Percentiles rank a stretch among this genome's conserved stretches.
Evolutionary conservation across 176 grass and related monocot genomes (phyloP).

Genomic region (Raddia guianensis): DNA sequence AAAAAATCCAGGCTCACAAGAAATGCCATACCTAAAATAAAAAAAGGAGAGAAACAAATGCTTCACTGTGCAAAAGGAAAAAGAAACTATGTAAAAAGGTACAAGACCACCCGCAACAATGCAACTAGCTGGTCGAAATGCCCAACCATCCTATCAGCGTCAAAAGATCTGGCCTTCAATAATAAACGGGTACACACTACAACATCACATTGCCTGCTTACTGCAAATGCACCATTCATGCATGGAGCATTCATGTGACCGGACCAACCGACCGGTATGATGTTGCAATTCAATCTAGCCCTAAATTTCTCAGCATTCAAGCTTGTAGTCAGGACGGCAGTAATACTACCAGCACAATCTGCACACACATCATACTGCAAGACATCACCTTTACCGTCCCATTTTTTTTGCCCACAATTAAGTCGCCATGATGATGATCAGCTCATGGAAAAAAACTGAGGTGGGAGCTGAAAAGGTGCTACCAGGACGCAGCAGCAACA

Average conservation of each 20-base stretch:
- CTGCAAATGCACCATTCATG: constrained; percentile 19
- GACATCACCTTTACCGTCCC: constrained; percentile 17
- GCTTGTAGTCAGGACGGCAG: constrained; percentile 10
- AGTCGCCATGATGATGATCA: constrained; percentile 22
- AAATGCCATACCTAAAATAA: no score
- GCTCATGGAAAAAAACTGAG: constrained; percentile 37
- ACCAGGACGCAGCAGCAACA: background rate
- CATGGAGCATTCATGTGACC: constrained; percentile 38
- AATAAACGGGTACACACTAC: background rate
- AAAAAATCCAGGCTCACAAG: background rate
- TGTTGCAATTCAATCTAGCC: constrained; percentile 40
- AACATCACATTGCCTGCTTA: background rate
- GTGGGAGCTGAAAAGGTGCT: constrained; percentile 36
- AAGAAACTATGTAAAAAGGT: background rate
- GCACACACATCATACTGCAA: background rate
- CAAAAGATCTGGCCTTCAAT: background rate
- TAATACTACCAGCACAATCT: constrained; percentile 36
- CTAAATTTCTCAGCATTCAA: constrained; percentile 54
- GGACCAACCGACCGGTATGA: constrained; percentile 47
- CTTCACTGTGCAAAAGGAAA: no score
- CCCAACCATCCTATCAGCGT: background rate
- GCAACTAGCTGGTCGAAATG: background rate
- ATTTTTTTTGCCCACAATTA: constrained; percentile 21
- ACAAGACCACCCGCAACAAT: background rate
- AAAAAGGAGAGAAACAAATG: no score